Percentiles rank a stretch among this genome's conserved stretches.
These are phyloP conservation scores for Pseudopithomyces maydicus DNA, from an alignment of 2,329 filamentous ascomycete genomes.

Conservation along the genomic window DNA sequence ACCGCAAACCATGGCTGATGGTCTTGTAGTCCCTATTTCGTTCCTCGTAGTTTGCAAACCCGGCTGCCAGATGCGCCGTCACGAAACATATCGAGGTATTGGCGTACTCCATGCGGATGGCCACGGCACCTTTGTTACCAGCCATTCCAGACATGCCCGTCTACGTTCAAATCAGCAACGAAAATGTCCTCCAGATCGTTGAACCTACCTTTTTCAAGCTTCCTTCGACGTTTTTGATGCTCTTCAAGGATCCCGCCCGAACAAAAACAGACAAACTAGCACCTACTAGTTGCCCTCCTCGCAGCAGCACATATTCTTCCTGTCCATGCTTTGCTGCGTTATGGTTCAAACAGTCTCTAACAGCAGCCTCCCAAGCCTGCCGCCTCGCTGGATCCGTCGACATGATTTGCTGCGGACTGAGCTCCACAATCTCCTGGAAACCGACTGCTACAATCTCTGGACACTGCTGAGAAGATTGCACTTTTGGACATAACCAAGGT, in stretches of 20 bases:
- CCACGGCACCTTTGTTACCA: constrained; percentile 96
- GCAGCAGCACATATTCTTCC: constrained; percentile 84
- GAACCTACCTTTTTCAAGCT: constrained; percentile 78
- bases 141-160: constrained; percentile 94
- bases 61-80: constrained; percentile 93
- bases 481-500: constrained; percentile 79
- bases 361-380: constrained; percentile 83
- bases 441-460: constrained; percentile 89
- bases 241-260: constrained; percentile 72
- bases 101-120: constrained; percentile 92
- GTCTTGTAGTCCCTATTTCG: constrained; percentile 91
- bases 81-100: constrained; percentile 94
- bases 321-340: constrained; percentile 68
- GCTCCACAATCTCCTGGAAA: constrained; percentile 97
- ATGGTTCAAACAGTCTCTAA: constrained; percentile 76
- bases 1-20: constrained; percentile 83
- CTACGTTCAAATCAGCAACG: constrained; percentile 46
- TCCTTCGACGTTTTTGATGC: constrained; percentile 96
- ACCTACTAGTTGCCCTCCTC: constrained; percentile 92
- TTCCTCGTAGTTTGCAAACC: constrained; percentile 96
- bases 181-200: neutral
- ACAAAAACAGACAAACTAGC: constrained; percentile 93
- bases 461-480: constrained; percentile 61
- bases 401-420: constrained; percentile 98
- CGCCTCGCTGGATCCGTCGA: constrained; percentile 90